Base-by-base conservation (phyloP, 2,329 filamentous ascomycete genomes). In the Arthrobotrys iridis region DNA sequence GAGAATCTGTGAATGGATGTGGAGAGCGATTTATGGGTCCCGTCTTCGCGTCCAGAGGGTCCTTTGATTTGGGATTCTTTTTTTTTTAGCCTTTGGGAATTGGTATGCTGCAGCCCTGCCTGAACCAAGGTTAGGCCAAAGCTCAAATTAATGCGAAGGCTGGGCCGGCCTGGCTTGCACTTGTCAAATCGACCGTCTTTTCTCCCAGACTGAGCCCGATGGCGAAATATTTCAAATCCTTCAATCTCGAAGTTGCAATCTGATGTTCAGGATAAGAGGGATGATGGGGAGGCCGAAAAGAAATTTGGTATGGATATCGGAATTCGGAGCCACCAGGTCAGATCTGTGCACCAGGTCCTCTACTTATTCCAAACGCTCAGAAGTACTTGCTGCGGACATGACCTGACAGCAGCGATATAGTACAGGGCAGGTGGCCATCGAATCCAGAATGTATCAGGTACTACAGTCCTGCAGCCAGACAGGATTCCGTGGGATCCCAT, bases 71-170 rank as follows among this genome's bases (percentile, higher is more conserved):
- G 37, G 55, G 55, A 28, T 6, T 22, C 13, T 6, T 59, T 59
- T 43, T 18, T 6, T 59, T 59, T 43, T 59, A 41, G 33, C 55
- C 28, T 59, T 50, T 28, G 5, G 37, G 55, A 41, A 24, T 59
- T 59, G 55, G 55, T 59, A 59, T 59, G 35, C 55, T 41, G 35
- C 55, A 43, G 55, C 35, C 55, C 55, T 43, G 55, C 37, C 55
- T 59, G 55, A 13, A 43, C 22, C 37, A 43, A 41, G 35, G 18
- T 28, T 28, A 10, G 30, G 33, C 35, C 55, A 18, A 43, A 59
- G 55, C 55, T 59, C 55, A 59, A 59, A 41, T 43, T 43, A 59
- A 59, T 59, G 28, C 37, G 55, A 41, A 59, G 55, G 55, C 55
- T 41, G 55, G 55, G 48, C 45, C 26, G 33, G 52, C 13, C 35